These are phyloP conservation scores for Vitis hybrid DNA, from an alignment of 177 flowering plant species.

Conservation along the genomic window DNA sequence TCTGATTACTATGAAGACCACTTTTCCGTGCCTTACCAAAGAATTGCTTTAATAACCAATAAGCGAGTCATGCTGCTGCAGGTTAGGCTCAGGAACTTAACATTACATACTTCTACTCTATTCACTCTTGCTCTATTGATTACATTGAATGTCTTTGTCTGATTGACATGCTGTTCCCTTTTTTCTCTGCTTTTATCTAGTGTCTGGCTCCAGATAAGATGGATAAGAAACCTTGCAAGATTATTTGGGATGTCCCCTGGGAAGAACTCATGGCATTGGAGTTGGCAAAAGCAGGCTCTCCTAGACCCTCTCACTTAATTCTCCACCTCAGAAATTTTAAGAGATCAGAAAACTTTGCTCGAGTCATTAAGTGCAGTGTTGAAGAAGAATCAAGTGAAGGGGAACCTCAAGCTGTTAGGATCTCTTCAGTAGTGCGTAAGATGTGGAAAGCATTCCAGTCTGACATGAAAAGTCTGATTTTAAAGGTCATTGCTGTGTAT, in stretches of 20 bases:
- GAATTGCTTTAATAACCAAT: conserved; percentile 78
- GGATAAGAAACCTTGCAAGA: conserved; percentile 90
- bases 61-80: conserved; percentile 86
- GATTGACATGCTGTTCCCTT: background rate
- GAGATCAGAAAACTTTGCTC: conserved; percentile 71
- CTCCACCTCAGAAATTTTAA: conserved; percentile 82
- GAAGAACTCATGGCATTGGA: conserved; percentile 88
- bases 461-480: conserved; percentile 44
- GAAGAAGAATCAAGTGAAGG: conserved; percentile 54
- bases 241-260: conserved; percentile 98
- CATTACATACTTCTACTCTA: background rate
- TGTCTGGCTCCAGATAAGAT: conserved; percentile 66
- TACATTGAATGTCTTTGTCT: background rate
- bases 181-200: conserved; percentile 31
- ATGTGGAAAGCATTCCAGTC: conserved; percentile 78
- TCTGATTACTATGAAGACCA: conserved; percentile 90
- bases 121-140: background rate
- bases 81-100: conserved; percentile 42
- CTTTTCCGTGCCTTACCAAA: conserved; percentile 63
- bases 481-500: conserved; percentile 54
- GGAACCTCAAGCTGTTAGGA: conserved; percentile 70
- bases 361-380: conserved; percentile 70
- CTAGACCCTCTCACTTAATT: conserved; percentile 78
- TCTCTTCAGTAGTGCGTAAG: conserved; percentile 66
- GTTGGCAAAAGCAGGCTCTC: conserved; percentile 76